Base-by-base conservation (phyloP, 108 stramenopile genomes). In the Nannochloropsis salina region DNA sequence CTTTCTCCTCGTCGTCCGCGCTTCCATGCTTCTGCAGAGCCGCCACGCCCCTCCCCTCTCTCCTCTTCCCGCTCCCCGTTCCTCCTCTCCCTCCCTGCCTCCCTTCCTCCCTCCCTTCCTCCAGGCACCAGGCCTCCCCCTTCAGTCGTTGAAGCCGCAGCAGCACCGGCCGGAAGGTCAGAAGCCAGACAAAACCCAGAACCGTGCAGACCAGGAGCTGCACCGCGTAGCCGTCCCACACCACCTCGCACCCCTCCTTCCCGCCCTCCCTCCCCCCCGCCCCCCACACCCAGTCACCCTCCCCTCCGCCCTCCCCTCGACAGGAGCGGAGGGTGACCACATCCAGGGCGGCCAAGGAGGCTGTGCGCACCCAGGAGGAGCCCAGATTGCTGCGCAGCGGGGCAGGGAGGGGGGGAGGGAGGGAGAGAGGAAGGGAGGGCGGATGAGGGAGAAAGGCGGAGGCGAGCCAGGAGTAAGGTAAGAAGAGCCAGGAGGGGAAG, bases 231-330 rank as follows among this genome's bases (percentile, higher is more conserved):
- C 80, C 80, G 22, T 81, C 80, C 22, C 10, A 31, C 22, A 31
- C 22, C 21, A 81, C 80, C 15, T 9, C 21, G 21, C 80, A 81
- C 80, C 47, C 47, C 47, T 51, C 47, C 47, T 51, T 51, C 47
- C 47, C 47, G 9, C 47, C 61, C 61, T 74, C 61, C 61, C n/a
- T 74, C 61, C 61, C 61, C 61, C 61, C 61, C 61, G 61, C 61
- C 61, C 61, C 15, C 61, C 61, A 74, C 61, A 15, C 3, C 15
- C 15, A 74, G 20, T n/a, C 15, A 15, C 61, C 20, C 61, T 2
- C 5, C 81, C 81, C 81, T 2, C 81, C 81, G 21, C 11, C 41
- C 22, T 81, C 81, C 40, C 40, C 10, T 20, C 81, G 11, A 11
- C 81, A 81, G 81, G 18, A 2, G 81, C 81, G 81, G 40, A 41